A percentile compares a stretch with the other conserved stretches of the same genome.
These are phyloP conservation scores for Globisporangium alternatum DNA, from an alignment of 352 stramenopile species.

Conservation along the genomic window DNA sequence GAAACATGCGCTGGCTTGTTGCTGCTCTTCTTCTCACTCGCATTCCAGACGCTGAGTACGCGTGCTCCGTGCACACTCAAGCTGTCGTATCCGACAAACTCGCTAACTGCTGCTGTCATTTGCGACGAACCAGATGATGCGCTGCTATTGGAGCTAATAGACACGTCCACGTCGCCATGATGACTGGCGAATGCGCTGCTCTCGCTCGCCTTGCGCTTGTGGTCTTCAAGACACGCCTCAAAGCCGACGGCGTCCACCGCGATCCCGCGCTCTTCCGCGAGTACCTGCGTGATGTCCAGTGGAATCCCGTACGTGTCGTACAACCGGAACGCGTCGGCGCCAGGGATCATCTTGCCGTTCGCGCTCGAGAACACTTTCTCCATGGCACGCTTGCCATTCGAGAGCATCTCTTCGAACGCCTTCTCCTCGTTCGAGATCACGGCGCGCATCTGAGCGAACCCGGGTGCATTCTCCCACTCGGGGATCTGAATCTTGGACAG, in stretches of 20 bases:
- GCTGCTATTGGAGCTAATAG: not conserved
- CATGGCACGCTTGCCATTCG: constrained; percentile 52
- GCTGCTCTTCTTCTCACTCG: constrained; percentile 9
- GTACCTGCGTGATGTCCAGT: constrained; percentile 68
- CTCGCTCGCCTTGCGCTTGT: constrained; percentile 48
- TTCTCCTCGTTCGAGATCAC: constrained; percentile 72
- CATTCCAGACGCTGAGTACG: constrained; percentile 37
- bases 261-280: constrained; percentile 59
- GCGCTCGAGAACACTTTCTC: constrained; percentile 50
- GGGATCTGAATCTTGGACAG: constrained; percentile 50
- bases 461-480: constrained; percentile 30
- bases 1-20: not conserved
- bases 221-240: constrained; percentile 37
- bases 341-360: constrained; percentile 30
- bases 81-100: constrained; percentile 66
- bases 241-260: constrained; percentile 58
- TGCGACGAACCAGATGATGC: not conserved
- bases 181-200: constrained; percentile 39
- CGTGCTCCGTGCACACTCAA: constrained; percentile 31
- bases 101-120: constrained; percentile 1
- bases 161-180: constrained; percentile 1
- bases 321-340: constrained; percentile 57
- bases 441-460: constrained; percentile 58
- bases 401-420: constrained; percentile 73
- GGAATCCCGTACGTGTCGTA: constrained; percentile 82